phyloP scores from a whole-genome alignment of 805 yeast genomes.

The Diddensiella santjacobensis region DNA sequence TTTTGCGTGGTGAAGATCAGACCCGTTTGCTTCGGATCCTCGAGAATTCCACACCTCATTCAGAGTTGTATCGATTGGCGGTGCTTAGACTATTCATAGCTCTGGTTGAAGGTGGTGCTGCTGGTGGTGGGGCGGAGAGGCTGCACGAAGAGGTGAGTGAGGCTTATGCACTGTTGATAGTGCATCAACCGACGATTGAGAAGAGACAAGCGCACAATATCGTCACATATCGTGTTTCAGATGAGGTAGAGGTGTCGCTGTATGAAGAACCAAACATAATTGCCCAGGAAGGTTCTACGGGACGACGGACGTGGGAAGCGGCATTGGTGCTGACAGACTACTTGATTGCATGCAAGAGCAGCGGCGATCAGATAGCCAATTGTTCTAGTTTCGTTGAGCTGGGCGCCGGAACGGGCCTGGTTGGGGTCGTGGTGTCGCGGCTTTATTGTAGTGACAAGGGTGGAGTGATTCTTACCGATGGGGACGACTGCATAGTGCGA shows the following conservation, averaged over 20 bases:
- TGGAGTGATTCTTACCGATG: constrained; percentile 57
- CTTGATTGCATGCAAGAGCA: constrained; percentile 28
- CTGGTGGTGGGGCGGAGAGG: no score
- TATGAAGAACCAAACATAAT: constrained; percentile 24
- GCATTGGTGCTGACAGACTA: constrained; percentile 62
- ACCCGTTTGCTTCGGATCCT: constrained; percentile 11
- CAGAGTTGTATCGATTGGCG: constrained; percentile 11
- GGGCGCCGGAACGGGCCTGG: constrained; percentile 89
- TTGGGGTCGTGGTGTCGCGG: constrained; percentile 43
- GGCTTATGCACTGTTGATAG: constrained; percentile 9
- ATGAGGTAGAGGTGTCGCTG: background rate
- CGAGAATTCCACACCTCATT: constrained; percentile 1
- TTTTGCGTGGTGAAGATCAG: background rate
- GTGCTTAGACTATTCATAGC: constrained; percentile 17
- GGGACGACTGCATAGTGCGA: constrained; percentile 54
- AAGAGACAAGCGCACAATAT: constrained; percentile 3
- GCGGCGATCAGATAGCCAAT: background rate
- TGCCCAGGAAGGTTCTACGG: constrained; percentile 66
- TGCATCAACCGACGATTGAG: no score
- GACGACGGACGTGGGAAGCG: constrained; percentile 92
- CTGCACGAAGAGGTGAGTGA: constrained; percentile 14
- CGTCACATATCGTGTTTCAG: constrained; percentile 9
- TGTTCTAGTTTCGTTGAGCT: constrained; percentile 50
- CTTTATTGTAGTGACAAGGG: constrained; percentile 14
- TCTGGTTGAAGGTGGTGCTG: constrained; percentile 8